phyloP scores from a whole-genome alignment of 805 yeast genomes.

The Saturnispora sanitii region DNA sequence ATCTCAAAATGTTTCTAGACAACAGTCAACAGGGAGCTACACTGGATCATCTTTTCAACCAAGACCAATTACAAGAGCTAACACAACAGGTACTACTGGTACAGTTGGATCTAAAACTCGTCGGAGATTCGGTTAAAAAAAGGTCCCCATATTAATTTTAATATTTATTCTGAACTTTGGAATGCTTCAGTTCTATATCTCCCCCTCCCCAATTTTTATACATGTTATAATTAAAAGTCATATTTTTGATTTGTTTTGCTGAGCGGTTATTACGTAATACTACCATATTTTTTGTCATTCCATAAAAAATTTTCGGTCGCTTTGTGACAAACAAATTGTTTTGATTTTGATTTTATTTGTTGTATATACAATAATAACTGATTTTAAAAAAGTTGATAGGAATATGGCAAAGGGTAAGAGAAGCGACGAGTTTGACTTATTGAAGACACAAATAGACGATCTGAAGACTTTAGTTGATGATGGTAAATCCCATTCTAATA shows the following conservation, averaged over 20 bases:
- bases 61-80: slow-evolving; percentile 1
- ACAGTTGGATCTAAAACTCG: slow-evolving; percentile 1
- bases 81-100: too few relatives aligned
- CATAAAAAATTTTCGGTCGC: slow-evolving; percentile 8
- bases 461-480: slow-evolving; percentile 3
- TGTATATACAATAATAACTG: background rate
- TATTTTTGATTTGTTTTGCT: too few relatives aligned
- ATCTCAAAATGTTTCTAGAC: too few relatives aligned
- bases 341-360: background rate
- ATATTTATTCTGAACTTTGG: too few relatives aligned
- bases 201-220: too few relatives aligned
- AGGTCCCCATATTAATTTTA: too few relatives aligned
- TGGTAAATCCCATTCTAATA: background rate
- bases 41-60: background rate
- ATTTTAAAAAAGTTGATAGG: background rate
- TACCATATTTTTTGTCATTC: too few relatives aligned
- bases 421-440: slow-evolving; percentile 5
- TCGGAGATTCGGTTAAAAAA: slow-evolving; percentile 8
- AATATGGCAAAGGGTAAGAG: slow-evolving; percentile 2
- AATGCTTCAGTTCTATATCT: too few relatives aligned
- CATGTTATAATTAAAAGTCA: too few relatives aligned
- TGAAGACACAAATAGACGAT: slow-evolving; percentile 4
- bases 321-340: slow-evolving; percentile 8
- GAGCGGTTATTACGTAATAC: too few relatives aligned
- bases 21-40: background rate